These are phyloP conservation scores for Apiospora phragmitis DNA, from an alignment of 2,329 filamentous ascomycete genomes.

Conservation along the genomic window DNA sequence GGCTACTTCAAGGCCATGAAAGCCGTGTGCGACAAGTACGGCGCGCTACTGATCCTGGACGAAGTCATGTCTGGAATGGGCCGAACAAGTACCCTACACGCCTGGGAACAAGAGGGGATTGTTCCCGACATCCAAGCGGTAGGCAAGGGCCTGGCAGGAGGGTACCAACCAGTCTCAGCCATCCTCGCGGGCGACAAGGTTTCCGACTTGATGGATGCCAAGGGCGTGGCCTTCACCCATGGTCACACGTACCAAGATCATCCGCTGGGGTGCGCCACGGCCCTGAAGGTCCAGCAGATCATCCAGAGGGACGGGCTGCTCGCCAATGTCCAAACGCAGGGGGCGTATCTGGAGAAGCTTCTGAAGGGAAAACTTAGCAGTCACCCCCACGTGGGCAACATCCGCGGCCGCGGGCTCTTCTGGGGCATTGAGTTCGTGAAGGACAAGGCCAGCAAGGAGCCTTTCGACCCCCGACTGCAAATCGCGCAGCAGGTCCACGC, in stretches of 20 bases:
- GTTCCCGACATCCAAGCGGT: constrained; percentile 66
- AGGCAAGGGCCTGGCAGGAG: constrained; percentile 66
- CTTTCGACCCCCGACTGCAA: constrained; percentile 29
- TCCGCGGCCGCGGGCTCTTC: constrained; percentile 45
- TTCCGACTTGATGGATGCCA: constrained; percentile 40
- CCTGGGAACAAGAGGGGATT: constrained; percentile 59
- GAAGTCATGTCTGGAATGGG: constrained; percentile 62
- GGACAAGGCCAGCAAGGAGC: constrained; percentile 34
- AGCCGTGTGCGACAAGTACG: constrained; percentile 53
- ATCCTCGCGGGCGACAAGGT: constrained; percentile 57
- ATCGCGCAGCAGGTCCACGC: not conserved
- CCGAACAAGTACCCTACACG: constrained; percentile 57
- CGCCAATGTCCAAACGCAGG: constrained; percentile 31
- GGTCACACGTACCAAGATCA: constrained; percentile 56
- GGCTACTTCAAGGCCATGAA: constrained; percentile 73
- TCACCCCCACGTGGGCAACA: constrained; percentile 39
- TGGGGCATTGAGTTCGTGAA: constrained; percentile 48
- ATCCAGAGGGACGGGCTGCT: constrained; percentile 35
- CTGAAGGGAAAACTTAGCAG: constrained; percentile 28
- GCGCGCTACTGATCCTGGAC: constrained; percentile 6
- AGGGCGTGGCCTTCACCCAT: constrained; percentile 50
- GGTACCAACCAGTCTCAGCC: constrained; percentile 62
- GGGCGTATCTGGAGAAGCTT: constrained; percentile 28
- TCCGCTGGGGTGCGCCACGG: constrained; percentile 38
- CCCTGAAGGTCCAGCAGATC: constrained; percentile 39